These are phyloP conservation scores for Salix brachista DNA, from an alignment of 345 rosid species.

Conservation along the genomic window DNA sequence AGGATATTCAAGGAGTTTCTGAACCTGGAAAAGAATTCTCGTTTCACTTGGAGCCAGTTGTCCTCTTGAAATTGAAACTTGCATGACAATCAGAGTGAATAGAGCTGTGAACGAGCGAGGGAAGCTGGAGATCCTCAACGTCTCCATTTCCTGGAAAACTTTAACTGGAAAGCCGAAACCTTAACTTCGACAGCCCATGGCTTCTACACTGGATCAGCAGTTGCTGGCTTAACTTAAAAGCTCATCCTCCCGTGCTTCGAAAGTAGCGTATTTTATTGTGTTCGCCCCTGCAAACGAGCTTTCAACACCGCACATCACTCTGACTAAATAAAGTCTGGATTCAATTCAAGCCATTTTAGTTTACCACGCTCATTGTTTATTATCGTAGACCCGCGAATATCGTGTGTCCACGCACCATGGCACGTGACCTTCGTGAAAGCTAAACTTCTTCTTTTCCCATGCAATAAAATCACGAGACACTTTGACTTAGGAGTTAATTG, in stretches of 20 bases:
- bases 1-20: slow-evolving; percentile 66
- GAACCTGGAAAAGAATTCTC: slow-evolving; percentile 51
- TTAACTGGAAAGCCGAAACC: background rate
- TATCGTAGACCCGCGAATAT: background rate
- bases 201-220: background rate
- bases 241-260: background rate
- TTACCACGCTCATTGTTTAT: background rate
- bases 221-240: background rate
- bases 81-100: slow-evolving; percentile 17
- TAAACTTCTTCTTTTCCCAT: background rate
- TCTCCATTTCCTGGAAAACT: slow-evolving; percentile 22
- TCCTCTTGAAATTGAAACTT: slow-evolving; percentile 36
- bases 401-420: background rate
- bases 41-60: slow-evolving; percentile 57
- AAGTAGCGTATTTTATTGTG: too few relatives aligned
- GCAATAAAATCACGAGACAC: too few relatives aligned
- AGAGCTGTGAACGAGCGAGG: slow-evolving; percentile 15
- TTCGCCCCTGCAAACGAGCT: background rate
- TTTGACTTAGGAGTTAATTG: too few relatives aligned
- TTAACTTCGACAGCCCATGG: background rate
- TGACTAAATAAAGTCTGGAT: background rate
- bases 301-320: background rate
- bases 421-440: background rate
- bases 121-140: slow-evolving; percentile 6
- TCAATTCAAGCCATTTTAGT: background rate